phyloP scores from a whole-genome alignment of 768 basidiomycete genomes.

The Nevesoporus exiguus region DNA sequence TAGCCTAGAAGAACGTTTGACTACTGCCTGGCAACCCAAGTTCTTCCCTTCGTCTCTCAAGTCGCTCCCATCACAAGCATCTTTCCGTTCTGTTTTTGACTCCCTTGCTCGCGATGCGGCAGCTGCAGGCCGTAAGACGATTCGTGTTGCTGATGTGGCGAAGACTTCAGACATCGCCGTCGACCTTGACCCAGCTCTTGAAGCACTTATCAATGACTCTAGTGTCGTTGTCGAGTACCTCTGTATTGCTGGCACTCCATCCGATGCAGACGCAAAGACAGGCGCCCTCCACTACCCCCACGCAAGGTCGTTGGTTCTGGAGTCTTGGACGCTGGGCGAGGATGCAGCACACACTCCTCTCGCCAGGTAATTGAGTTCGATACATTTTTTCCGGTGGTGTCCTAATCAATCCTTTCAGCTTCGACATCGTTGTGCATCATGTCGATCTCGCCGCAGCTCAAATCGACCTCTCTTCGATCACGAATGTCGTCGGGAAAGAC shows the following conservation, averaged over 20 bases:
- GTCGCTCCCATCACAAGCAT: not conserved
- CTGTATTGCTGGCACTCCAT: slow-evolving; percentile 16
- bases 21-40: slow-evolving; percentile 32
- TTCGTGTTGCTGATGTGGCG: slow-evolving; percentile 26
- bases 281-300: slow-evolving; percentile 8
- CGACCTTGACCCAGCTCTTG: slow-evolving; percentile 16
- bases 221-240: slow-evolving; percentile 17
- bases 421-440: slow-evolving; percentile 15
- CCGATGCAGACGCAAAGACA: slow-evolving; percentile 25
- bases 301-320: slow-evolving; percentile 17
- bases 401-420: not conserved
- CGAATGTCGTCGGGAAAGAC: slow-evolving; percentile 22
- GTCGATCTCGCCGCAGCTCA: slow-evolving; percentile 21
- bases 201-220: slow-evolving; percentile 14
- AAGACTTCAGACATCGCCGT: slow-evolving; percentile 16
- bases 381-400: no score
- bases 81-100: slow-evolving; percentile 18
- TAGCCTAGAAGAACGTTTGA: slow-evolving; percentile 29
- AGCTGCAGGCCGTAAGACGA: slow-evolving; percentile 17
- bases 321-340: slow-evolving; percentile 17
- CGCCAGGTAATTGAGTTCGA: slow-evolving; percentile 7
- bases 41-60: slow-evolving; percentile 22
- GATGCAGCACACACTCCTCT: slow-evolving; percentile 1
- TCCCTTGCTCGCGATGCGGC: slow-evolving; percentile 16
- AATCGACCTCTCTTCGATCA: slow-evolving; percentile 19